A percentile compares a stretch with the other conserved stretches of the same genome.
phyloP scores from a whole-genome alignment of 768 basidiomycete genomes.

The Leucocoprinus leucothites region DNA sequence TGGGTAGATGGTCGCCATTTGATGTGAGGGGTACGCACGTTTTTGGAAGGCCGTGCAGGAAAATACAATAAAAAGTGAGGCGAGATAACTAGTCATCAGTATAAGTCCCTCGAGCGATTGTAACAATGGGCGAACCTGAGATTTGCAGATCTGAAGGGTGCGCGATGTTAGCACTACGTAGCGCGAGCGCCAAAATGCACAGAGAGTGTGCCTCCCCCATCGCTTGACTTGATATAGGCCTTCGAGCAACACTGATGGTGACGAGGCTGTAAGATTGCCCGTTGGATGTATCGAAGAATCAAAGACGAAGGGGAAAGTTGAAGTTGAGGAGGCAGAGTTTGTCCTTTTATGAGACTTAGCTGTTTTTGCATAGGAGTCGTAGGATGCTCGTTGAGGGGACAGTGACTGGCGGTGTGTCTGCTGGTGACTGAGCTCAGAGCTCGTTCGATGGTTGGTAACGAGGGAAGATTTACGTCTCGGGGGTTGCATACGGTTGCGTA shows the following conservation, averaged over 20 bases:
- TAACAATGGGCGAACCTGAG: background rate
- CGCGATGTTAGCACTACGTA: slow-evolving; percentile 9
- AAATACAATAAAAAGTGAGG: background rate
- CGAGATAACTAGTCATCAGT: slow-evolving; percentile 9
- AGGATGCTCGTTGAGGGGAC: slow-evolving; percentile 8
- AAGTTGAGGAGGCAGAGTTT: slow-evolving; percentile 8
- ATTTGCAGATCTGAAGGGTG: slow-evolving; percentile 9
- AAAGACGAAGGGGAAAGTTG: slow-evolving; percentile 9
- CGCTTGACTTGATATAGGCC: slow-evolving; percentile 12
- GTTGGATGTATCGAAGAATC: slow-evolving; percentile 10
- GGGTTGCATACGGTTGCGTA: slow-evolving; percentile 11
- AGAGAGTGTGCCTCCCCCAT: background rate
- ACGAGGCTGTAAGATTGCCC: background rate
- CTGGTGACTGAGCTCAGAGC: slow-evolving; percentile 10
- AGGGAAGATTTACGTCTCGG: slow-evolving; percentile 6
- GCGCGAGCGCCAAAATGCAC: slow-evolving; percentile 4
- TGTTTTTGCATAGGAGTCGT: slow-evolving; percentile 1
- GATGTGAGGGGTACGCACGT: background rate
- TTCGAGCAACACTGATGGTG: slow-evolving; percentile 5
- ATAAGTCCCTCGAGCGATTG: background rate
- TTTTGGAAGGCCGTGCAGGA: background rate
- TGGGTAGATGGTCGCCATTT: background rate
- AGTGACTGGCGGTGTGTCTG: slow-evolving; percentile 6
- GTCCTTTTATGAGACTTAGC: slow-evolving; percentile 2
- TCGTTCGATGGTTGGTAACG: slow-evolving; percentile 4